Base-by-base conservation (phyloP, 2,329 filamentous ascomycete genomes). In the Microcyclosporella mali region DNA sequence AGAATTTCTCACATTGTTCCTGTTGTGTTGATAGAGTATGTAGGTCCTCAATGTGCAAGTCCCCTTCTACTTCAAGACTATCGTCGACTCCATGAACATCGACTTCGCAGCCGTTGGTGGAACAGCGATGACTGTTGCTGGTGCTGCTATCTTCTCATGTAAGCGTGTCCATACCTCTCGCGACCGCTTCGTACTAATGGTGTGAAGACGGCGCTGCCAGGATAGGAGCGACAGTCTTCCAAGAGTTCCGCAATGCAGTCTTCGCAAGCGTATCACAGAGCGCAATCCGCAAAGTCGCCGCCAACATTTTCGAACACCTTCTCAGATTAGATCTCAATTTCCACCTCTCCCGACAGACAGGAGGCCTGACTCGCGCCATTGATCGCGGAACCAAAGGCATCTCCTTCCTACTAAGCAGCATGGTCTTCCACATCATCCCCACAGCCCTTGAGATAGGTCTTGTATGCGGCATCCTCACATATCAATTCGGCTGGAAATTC, bases 321-420 rank as follows among this genome's bases (percentile, higher is more conserved):
- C 72, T 98, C 21, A 82, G 81, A 41, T 76, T 98, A 16, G 92
- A 98, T 62, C 75, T 97, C 36, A 88, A 84, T 66, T 98, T 98
- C 66, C 92, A 98, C 63, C 76, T 98, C 8, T 83, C 84, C 15
- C 87, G 94, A 57, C 92, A 98, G 70, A 98, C 92, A 0, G 92
- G 92, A 50, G 92, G 92, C 1, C 69, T 98, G 51, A 97, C 90
- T 1, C 76, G 92, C 52, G 92, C 94, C 17, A 92, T 98, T 50
- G 94, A 98, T 62, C 81, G 94, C 50, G 92, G 92, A 60, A 98
- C 92, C 15, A 98, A 98, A 68, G 94, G 92, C 50, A 98, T 98
- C 64, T 95, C 88, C 72, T 98, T 97, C 65, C 66, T 98, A 53
- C 73, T 98, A 51, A 95, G 88, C 1, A 95, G 89, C 56, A 98